phyloP scores from a whole-genome alignment of 352 stramenopile genomes.

The Pythium volutum region DNA sequence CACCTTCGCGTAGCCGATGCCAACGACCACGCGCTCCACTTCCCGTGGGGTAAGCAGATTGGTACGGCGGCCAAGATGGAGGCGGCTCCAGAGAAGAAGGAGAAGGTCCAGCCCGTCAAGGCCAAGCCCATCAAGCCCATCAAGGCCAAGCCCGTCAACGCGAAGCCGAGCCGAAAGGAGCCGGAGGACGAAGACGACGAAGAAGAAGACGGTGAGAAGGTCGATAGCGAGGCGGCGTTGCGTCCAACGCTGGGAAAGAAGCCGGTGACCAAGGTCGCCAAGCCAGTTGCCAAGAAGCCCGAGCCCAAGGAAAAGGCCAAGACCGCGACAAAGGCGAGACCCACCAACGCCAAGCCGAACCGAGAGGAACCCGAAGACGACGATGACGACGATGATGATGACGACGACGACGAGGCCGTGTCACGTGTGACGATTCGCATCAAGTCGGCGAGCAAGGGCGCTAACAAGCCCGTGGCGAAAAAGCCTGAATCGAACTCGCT shows the following conservation, averaged over 20 bases:
- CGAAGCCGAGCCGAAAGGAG: neutral
- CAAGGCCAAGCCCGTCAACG: neutral
- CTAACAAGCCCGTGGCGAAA: too few species aligned
- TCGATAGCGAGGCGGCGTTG: neutral
- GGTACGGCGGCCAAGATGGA: neutral
- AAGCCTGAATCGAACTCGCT: too few species aligned
- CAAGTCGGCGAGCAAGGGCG: too few species aligned
- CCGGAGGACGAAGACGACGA: neutral
- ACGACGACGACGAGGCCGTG: too few species aligned
- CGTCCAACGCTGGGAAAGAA: neutral
- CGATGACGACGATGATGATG: too few species aligned
- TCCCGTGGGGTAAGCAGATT: neutral
- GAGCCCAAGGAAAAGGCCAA: too few species aligned
- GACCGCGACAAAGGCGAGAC: too few species aligned
- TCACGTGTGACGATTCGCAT: too few species aligned
- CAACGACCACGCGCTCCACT: neutral
- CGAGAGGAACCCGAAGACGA: too few species aligned
- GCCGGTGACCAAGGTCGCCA: neutral
- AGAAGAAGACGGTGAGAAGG: neutral
- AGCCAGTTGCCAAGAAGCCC: too few species aligned
- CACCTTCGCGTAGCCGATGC: neutral
- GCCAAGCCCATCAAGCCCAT: neutral
- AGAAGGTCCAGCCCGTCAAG: neutral
- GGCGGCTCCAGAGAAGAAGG: neutral
- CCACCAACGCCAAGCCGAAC: too few species aligned